Evolutionary conservation across 495 filamentous ascomycete genomes (phyloP), one percentile per base, ranked within the genome.

Genomic region (Pseudomonodictys pantanalensis): DNA sequence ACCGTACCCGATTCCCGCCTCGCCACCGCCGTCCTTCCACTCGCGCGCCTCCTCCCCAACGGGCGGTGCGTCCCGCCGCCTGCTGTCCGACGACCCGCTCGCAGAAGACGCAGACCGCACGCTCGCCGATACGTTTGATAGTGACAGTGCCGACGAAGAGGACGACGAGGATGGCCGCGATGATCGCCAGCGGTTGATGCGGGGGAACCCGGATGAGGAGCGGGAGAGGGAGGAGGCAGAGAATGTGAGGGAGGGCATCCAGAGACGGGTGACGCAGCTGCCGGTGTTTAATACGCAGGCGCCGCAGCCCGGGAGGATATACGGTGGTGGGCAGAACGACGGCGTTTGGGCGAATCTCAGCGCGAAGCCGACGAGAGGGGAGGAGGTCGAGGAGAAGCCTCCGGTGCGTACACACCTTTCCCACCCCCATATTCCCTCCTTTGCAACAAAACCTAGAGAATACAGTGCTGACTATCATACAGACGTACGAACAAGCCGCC

Each of bases 401-500:
- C 93, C 93, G 49, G 92, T 96, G 84, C 62, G 89, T 86, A 60
- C 38, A 41, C 3, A n/a, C n/a, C n/a, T n/a, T 15, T 4, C 3
- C 39, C 29, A 55, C 24, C 33, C 30, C 58, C 39, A 38, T 57
- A 20, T 53, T 26, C 25, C 18, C 8, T 52, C 1, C n/a, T n/a
- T n/a, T n/a, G n/a, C n/a, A n/a, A 46, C 52, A 32, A 45, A 8
- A 41, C 32, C 20, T 7, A 10, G 20, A n/a, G 32, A 28, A 56
- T 32, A 22, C 20, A 15, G 17, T 38, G 35, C 55, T 70, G 56
- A 69, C 74, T 75, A 55, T 3, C 20, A 23, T 44, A 18, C 60
- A 97, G 91, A 90, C 92, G 20, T 98, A 98, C 76, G 95, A 98
- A 81, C 91, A 96, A 84, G 93, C 93, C 6, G 93, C 93, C 9